Evolutionary conservation across 176 grass and related monocot genomes (phyloP).

Genomic region (Eleusine indica): DNA sequence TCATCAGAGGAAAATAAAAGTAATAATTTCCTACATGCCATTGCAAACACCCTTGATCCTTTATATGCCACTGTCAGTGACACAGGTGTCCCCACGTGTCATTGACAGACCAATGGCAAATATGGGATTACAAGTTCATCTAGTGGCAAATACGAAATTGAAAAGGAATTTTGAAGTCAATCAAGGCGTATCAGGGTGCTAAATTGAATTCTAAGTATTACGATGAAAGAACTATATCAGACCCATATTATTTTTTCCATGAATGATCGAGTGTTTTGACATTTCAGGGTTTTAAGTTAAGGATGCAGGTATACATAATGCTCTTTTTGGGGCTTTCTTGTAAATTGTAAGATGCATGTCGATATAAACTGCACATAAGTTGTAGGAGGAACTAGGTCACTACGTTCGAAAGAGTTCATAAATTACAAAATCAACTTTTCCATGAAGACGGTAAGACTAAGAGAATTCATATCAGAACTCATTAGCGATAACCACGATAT

Average conservation of each 20-base stretch:
- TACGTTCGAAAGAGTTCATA: background rate
- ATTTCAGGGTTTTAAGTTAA: conserved; percentile 16
- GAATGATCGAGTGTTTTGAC: background rate
- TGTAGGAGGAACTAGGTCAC: conserved; percentile 3
- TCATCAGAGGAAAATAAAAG: background rate
- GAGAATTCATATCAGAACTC: background rate
- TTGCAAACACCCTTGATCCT: no score
- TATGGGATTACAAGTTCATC: no score
- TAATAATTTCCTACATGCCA: no score
- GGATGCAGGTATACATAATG: background rate
- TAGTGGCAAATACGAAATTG: no score
- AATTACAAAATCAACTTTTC: conserved; percentile 10
- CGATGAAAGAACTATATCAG: background rate
- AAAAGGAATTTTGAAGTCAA: background rate
- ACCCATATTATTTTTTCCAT: conserved; percentile 21
- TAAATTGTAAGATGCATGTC: background rate
- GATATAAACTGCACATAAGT: conserved; percentile 9
- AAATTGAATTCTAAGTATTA: conserved; percentile 40
- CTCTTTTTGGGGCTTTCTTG: background rate
- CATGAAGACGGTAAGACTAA: conserved; percentile 4
- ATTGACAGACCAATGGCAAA: no score
- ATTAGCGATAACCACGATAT: conserved; percentile 13
- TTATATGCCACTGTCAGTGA: no score
- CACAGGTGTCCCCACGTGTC: no score
- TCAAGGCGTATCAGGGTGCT: conserved; percentile 25